Base-by-base conservation (phyloP, 2,329 filamentous ascomycete species). In the Paecilomyces formosus region DNA sequence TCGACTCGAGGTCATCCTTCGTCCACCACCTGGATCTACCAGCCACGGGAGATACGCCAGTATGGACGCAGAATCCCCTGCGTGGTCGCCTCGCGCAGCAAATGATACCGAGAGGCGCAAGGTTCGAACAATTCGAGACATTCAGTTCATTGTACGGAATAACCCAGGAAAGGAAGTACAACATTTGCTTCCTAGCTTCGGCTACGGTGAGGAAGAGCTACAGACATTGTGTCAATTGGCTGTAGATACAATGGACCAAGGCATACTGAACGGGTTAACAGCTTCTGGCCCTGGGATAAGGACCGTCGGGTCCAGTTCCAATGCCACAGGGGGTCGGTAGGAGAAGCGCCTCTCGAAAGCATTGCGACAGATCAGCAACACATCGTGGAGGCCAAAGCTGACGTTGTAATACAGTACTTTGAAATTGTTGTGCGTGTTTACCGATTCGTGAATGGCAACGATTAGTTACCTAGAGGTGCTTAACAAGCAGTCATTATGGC, bases 61-160 rank as follows among this genome's bases (percentile, higher is more conserved):
- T 9, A 33, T 26, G 26, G 55, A 57, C 28, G 30, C 22, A 26
- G 50, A 13, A 12, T 26, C n/a, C 21, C 55, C 55, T 12, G 28
- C 45, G 3, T 39, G 24, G 11, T 57, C 55, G 22, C 55, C 55
- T 15, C 55, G 55, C 21, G 49, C 55, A 22, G 45, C 55, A 31
- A 57, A 18, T 21, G 22, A 28, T 4, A n/a, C 50, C n/a, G 50
- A 52, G 26, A 52, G 9, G 21, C n/a, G 21, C 2, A 52, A 28
- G 22, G 26, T 52, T 24, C 50, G 26, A n/a, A 24, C 21, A 8
- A 28, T 52, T 52, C 50, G 50, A 52, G 3, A 52, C 11, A 52
- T 52, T 4, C 50, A 52, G 13, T 24, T 24, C 21, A 5, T 28
- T 13, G 15, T 13, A 4, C 21, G 50, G 26, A 21, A n/a, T 18